A percentile compares a stretch with the other conserved stretches of the same genome.
These are phyloP conservation scores for Calonectria hawksworthii DNA, from an alignment of 2,329 filamentous ascomycete species.

Conservation along the genomic window DNA sequence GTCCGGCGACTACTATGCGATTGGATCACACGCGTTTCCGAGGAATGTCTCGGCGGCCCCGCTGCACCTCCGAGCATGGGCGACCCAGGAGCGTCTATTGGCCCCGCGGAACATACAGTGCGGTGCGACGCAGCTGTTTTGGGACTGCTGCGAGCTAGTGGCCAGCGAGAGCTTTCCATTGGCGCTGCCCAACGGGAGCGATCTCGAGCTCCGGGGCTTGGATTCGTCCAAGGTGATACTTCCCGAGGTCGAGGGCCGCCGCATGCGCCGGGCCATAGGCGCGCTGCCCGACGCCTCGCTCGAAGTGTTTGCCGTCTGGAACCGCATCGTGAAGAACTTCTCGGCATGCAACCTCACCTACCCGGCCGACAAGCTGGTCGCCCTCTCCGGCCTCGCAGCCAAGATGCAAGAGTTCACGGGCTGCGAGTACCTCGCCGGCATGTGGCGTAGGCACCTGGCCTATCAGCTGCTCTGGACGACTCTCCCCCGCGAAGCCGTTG, in stretches of 20 bases:
- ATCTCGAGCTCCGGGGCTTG: background rate
- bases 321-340: background rate
- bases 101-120: conserved; percentile 6
- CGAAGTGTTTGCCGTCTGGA: background rate
- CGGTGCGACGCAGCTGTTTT: background rate
- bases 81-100: background rate
- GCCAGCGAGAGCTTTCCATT: conserved; percentile 9
- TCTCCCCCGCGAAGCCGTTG: background rate
- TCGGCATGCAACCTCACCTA: background rate
- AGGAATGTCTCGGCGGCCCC: background rate
- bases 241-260: background rate
- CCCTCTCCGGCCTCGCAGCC: background rate
- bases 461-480: conserved; percentile 9
- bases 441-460: background rate
- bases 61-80: conserved; percentile 2
- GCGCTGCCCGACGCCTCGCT: background rate
- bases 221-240: background rate
- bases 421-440: background rate
- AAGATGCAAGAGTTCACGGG: background rate
- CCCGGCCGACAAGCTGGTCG: background rate
- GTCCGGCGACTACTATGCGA: background rate
- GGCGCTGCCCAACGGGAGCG: background rate
- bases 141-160: conserved; percentile 6
- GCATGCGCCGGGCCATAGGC: background rate
- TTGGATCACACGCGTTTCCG: background rate